Conservation (phyloP, 1,284 basidiomycete species). For the Sphagnurus paluster region DNA sequence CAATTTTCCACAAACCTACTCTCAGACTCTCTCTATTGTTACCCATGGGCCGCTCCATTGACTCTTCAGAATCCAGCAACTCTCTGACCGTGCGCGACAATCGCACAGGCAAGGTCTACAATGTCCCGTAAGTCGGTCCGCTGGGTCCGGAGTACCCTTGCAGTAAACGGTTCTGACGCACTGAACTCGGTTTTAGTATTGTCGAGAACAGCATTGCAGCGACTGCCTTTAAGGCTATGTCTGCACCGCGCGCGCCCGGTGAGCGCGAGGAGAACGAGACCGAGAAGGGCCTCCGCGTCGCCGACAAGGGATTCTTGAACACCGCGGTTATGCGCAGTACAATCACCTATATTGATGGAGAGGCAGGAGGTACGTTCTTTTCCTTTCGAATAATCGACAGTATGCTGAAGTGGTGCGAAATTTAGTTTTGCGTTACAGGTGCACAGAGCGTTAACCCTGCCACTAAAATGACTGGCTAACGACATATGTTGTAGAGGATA, state of each 20-base stretch:
- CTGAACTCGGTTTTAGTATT: constrained; percentile 48
- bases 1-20: no score
- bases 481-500: no score
- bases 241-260: constrained; percentile 51
- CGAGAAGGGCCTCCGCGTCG: constrained; percentile 73
- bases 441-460: neutral
- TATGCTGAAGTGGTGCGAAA: neutral
- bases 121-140: constrained; percentile 61
- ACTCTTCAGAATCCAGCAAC: constrained; percentile 33
- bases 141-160: no score
- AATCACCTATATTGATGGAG: constrained; percentile 89
- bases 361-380: constrained; percentile 61
- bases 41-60: constrained; percentile 48
- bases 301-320: constrained; percentile 83
- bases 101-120: constrained; percentile 79
- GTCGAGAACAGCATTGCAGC: constrained; percentile 76
- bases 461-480: no score
- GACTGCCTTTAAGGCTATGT: constrained; percentile 77
- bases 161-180: constrained; percentile 1
- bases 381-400: neutral
- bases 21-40: no score
- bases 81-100: constrained; percentile 78
- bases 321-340: constrained; percentile 80
- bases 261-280: constrained; percentile 85
- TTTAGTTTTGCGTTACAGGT: constrained; percentile 78